Evolutionary conservation across 192 early-diverging fungal genomes (phyloP), one percentile per base, ranked within the genome.

Genomic region (Phycomyces nitens): DNA sequence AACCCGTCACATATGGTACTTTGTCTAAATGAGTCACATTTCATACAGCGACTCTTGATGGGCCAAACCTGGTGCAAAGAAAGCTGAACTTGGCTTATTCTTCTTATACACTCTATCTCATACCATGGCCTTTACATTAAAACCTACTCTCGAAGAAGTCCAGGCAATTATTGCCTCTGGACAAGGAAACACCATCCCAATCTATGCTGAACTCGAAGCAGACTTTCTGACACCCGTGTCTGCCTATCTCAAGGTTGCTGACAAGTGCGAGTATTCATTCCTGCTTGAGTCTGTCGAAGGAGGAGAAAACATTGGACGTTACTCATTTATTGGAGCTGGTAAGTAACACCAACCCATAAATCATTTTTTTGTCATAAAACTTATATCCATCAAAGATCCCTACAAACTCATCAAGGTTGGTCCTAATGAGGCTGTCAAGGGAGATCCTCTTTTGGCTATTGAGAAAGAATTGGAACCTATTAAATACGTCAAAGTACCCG

Each of bases 141-240:
- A 81, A 52, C 92, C 92, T 14, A 75, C 88, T 8, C 71, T 94
- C 39, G 81, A 89, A 58, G 86, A 90, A 62, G 83, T 92, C 39
- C 73, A 81, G 59, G 78, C 68, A 38, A 74, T 92, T 55, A 74
- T 93, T 22, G 70, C 77, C 29, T 60, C 75, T 26, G 77, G 77
- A 12, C 78, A 78, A 50, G 93, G 92, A 64, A 94, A 95, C 74
- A 88, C 88, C 51, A 92, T 98, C 56, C 97, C 97, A 20, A 85
- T 98, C 57, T 97, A 89, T 81, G 80, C 84, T 40, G 86, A 90
- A 65, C 85, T 97, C 40, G 87, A 88, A 14, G 89, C 90, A 29
- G 97, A 99, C 71, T 82, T 98, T 57, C 81, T 98, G 34, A 99
- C 97, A 6, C 97, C 97, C 26, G 94, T 99, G 16, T 87, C 92